Percentiles rank a stretch among this genome's conserved stretches.
Evolutionary conservation across 495 filamentous ascomycete genomes (phyloP).

Genomic region (Hyaloscypha variabilis): DNA sequence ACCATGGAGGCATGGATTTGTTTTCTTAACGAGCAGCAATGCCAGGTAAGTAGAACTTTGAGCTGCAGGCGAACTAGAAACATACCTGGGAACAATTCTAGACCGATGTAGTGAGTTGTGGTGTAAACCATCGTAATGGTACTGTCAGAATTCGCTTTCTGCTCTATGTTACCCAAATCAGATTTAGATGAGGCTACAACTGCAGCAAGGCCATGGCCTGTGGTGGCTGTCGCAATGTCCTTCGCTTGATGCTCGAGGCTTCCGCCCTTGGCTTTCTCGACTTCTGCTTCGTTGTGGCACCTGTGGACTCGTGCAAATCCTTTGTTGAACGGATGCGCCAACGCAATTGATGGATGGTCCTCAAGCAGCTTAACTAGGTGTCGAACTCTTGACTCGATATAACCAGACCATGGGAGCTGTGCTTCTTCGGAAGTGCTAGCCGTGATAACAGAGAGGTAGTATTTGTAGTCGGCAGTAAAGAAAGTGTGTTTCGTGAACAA

Average conservation of each 20-base stretch:
- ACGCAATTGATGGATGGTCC: constrained; percentile 67
- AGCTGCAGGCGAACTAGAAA: constrained; percentile 32
- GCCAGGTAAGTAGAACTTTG: not conserved
- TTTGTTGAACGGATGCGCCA: constrained; percentile 92
- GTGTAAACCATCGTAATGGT: constrained; percentile 65
- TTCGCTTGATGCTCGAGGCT: constrained; percentile 63
- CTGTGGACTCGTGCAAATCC: constrained; percentile 81
- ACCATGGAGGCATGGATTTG: not conserved
- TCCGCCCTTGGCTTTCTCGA: constrained; percentile 70
- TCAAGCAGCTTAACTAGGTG: constrained; percentile 82
- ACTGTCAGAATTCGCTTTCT: constrained; percentile 41
- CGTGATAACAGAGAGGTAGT: constrained; percentile 89
- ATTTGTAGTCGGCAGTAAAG: constrained; percentile 90
- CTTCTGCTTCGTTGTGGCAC: constrained; percentile 70
- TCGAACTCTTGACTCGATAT: constrained; percentile 90
- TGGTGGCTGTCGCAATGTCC: constrained; percentile 59
- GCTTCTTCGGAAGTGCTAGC: constrained; percentile 84
- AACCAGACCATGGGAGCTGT: constrained; percentile 84
- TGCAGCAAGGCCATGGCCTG: constrained; percentile 48
- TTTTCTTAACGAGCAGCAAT: constrained; percentile 10
- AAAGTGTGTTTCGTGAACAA: constrained; percentile 87
- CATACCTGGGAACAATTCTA: constrained; percentile 70
- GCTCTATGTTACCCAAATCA: constrained; percentile 36
- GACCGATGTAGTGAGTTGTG: constrained; percentile 85
- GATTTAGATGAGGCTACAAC: constrained; percentile 16